Base-by-base conservation (phyloP, 768 basidiomycete genomes). In the Mycena leptocephala region DNA sequence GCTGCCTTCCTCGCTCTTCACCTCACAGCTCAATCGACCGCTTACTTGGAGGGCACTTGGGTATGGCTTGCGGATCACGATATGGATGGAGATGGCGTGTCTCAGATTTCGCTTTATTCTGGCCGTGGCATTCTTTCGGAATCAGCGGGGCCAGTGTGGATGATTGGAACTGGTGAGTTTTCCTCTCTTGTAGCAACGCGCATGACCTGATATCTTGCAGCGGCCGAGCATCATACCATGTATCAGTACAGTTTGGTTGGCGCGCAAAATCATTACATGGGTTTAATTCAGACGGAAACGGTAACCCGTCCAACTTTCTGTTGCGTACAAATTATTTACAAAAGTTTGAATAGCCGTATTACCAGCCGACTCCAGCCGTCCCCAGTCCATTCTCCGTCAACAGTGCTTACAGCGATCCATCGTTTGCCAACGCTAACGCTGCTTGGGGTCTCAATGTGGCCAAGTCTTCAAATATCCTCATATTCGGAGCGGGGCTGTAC, bases 61-160 rank as follows among this genome's bases (percentile, higher is more conserved):
- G 62, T 63, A 3, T 65, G 63, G 63, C 86, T 89, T 20, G 94
- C 95, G 13, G 95, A 96, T 80, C 95, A 96, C 79, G 93, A 95
- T 74, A 87, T 95, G 30, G 95, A 96, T 72, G 86, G 86, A 26
- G 81, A 87, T 56, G 83, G 87, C 33, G 77, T 81, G 22, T 83
- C 84, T 10, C 91, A 93, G 78, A 84, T 91, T 55, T 88, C 89
- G 6, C 77, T 94, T 28, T 95, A 88, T 78, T 87, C 90, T 11
- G 95, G 93, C 0, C 91, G 95, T n/a, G 95, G 95, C 5, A 90
- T 96, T 53, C 84, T 95, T 16, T 93, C 93, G 1, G 91, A 96
- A 82, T 94, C 93, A 11, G 85, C 84, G 43, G 95, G 95, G 7
- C 95, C 95, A 2, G 93, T 95, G 11, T 95, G 94, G 95, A 81